Conservation (phyloP, 169 alveolate genomes). For the Plasmodium coatneyi region DNA sequence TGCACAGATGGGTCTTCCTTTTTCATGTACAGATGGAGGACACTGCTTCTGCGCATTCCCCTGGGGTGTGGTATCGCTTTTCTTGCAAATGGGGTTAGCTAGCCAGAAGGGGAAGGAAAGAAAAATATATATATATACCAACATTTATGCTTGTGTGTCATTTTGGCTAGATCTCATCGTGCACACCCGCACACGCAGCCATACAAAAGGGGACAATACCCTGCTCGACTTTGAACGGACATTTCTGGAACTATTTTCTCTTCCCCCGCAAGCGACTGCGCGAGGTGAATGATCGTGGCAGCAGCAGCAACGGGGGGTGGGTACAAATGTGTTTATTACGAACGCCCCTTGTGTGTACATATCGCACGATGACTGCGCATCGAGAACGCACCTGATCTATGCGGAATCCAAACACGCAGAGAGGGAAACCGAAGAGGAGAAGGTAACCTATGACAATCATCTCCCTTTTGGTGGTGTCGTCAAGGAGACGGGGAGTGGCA, state of each 20-base stretch:
- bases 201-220: not conserved
- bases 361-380: not conserved
- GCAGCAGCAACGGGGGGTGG: not conserved
- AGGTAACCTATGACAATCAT: not conserved
- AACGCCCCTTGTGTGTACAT: not conserved
- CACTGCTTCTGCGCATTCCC: not conserved
- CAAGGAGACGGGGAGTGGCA: not conserved
- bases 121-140: not conserved
- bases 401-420: conserved; percentile 19
- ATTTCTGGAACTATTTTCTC: not conserved
- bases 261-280: not conserved
- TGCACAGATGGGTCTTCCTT: not conserved
- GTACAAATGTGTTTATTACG: not conserved
- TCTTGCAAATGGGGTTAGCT: conserved; percentile 8
- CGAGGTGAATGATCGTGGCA: not conserved
- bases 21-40: not conserved
- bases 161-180: not conserved
- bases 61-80: not conserved
- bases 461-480: conserved; percentile 1
- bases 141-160: not conserved
- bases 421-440: not conserved
- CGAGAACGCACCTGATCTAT: conserved; percentile 12
- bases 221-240: not conserved
- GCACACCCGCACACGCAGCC: not conserved
- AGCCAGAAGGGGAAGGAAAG: conserved; percentile 4